Conservation (phyloP, 805 yeast genomes). For the Hanseniaspora lachancei region DNA sequence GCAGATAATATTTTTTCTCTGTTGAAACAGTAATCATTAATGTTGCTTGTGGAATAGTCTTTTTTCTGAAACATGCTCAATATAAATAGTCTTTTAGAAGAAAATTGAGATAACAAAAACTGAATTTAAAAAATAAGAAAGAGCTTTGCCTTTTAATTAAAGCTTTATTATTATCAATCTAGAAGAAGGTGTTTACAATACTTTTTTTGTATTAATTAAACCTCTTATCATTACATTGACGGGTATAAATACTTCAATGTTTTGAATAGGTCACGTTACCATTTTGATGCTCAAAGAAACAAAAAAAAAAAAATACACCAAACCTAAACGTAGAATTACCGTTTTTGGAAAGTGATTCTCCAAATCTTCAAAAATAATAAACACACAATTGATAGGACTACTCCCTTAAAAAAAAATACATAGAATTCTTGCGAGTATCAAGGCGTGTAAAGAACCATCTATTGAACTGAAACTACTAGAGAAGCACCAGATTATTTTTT, state of each 20-base stretch:
- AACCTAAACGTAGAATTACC: too few species aligned
- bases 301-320: neutral
- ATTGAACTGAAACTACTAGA: neutral
- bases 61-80: too few species aligned
- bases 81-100: too few species aligned
- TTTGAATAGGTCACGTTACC: neutral
- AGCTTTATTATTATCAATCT: too few species aligned
- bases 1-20: neutral
- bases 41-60: too few species aligned
- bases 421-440: neutral
- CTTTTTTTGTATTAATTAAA: conserved; percentile 1
- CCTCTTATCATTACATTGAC: neutral
- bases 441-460: neutral
- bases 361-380: neutral
- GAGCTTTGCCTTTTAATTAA: too few species aligned
- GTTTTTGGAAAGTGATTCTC: too few species aligned
- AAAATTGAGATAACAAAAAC: too few species aligned
- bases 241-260: neutral
- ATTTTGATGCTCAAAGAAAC: neutral
- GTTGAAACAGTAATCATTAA: neutral
- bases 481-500: too few species aligned
- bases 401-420: neutral
- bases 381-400: neutral
- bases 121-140: too few species aligned
- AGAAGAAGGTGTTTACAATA: neutral